A percentile compares a stretch with the other conserved stretches of the same genome.
phyloP scores from a whole-genome alignment of 2,329 filamentous ascomycete species.

The Herpotrichia juniperi region DNA sequence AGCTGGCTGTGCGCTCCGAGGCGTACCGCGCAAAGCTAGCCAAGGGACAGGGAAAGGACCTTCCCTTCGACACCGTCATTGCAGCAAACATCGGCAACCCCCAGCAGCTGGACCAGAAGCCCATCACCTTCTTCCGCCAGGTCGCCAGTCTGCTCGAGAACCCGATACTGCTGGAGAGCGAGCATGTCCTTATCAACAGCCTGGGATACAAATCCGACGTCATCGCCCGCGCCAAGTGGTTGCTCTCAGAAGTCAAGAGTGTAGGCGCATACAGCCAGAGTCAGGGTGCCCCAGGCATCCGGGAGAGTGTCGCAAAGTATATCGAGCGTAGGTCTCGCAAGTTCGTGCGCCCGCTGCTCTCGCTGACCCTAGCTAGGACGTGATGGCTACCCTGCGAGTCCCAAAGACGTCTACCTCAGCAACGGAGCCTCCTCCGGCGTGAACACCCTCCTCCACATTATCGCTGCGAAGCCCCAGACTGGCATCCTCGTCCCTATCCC shows the following conservation, averaged over 20 bases:
- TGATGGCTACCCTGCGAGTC: conserved; percentile 85
- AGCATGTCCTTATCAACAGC: conserved; percentile 74
- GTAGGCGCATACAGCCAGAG: conserved; percentile 97
- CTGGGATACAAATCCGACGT: conserved; percentile 92
- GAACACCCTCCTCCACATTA: conserved; percentile 88
- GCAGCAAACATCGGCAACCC: conserved; percentile 99
- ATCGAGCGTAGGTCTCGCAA: conserved; percentile 73
- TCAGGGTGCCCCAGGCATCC: conserved; percentile 83
- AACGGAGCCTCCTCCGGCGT: conserved; percentile 93
- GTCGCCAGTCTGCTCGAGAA: conserved; percentile 93
- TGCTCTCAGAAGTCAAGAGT: conserved; percentile 83
- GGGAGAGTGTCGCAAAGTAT: conserved; percentile 89
- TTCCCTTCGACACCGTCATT: conserved; percentile 91
- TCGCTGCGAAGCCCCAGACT: conserved; percentile 77
- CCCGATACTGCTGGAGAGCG: conserved; percentile 80
- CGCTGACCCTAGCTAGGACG: conserved; percentile 61
- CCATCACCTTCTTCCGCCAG: conserved; percentile 98
- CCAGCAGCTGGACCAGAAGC: conserved; percentile 98
- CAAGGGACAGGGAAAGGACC: conserved; percentile 63
- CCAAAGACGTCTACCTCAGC: conserved; percentile 85
- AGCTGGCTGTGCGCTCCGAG: conserved; percentile 92
- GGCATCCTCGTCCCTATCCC: conserved; percentile 95
- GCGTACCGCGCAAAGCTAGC: conserved; percentile 78
- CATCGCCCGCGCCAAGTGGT: conserved; percentile 78
- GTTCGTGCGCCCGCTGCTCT: neutral